Percentiles rank a stretch among this genome's conserved stretches.
phyloP scores from a whole-genome alignment of 192 early-diverging fungal species.

The Podila minutissima region DNA sequence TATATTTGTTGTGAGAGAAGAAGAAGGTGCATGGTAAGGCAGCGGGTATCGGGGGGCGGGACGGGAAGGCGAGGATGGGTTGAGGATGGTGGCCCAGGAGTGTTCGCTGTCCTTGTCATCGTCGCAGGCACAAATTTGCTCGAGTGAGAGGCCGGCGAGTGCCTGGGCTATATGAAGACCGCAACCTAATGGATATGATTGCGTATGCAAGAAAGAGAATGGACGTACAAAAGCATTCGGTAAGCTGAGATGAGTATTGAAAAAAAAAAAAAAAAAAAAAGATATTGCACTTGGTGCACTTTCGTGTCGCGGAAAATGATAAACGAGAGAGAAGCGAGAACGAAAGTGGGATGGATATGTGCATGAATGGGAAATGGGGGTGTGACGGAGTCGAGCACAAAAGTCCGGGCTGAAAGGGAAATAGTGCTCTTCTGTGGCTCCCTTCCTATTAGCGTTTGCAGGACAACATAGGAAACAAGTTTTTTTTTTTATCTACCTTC shows the following conservation, averaged over 20 bases:
- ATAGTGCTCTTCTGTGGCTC: background rate
- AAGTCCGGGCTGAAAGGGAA: too few species aligned
- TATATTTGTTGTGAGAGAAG: background rate
- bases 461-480: background rate
- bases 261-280: background rate
- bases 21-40: background rate
- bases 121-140: constrained; percentile 49
- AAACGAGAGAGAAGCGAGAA: background rate
- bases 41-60: background rate
- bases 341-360: background rate
- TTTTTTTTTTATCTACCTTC: constrained; percentile 17
- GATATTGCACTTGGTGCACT: background rate
- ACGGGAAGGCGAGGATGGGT: background rate
- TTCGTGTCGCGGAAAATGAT: too few species aligned
- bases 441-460: too few species aligned
- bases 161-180: constrained; percentile 44
- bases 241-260: background rate
- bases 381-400: too few species aligned
- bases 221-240: background rate
- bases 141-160: constrained; percentile 34
- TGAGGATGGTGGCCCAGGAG: constrained; percentile 15
- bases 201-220: background rate
- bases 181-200: constrained; percentile 15
- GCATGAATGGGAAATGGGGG: too few species aligned
- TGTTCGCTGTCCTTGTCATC: constrained; percentile 46